Evolutionary conservation across 192 early-diverging fungal genomes (phyloP), one percentile per base, ranked within the genome.

Genomic region (Entomortierella parvispora): DNA sequence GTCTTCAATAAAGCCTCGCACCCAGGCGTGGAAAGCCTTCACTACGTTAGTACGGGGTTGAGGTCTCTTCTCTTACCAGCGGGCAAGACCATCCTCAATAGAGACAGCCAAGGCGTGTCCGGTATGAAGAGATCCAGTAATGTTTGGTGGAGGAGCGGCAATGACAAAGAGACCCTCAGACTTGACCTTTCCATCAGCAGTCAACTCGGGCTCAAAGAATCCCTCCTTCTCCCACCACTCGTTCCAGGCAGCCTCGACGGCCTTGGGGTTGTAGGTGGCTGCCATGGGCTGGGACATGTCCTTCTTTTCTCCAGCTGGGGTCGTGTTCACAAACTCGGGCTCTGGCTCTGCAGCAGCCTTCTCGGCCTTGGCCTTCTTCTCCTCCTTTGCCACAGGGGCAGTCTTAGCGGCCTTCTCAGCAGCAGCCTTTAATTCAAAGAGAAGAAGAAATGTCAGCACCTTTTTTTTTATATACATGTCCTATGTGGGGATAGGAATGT

Each of bases 81-180:
- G 92, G 26, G 91, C 84, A 77, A 99, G 84, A 46, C 90, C 75
- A 81, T 99, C 98, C 83, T 98, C 94, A 74, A 99, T 98, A 42
- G 97, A 83, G 67, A 94, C 89, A 50, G 94, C 96, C 68, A 99
- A 81, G 9, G 92, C 95, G 69, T 99, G 98, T 23, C 98, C 93
- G 66, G 97, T 90, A 70, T 99, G 97, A 52, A 99, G 90, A 57
- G 90, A 89, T 62, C 98, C 98, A 20, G 98, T 99, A 46, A 99
- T 93, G 79, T 99, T 99, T n/a, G 98, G 98, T 70, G 98, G 98
- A 14, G 96, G 98, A 15, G 93, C 90, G n/a, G 96, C 90, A 68
- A 99, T 89, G 33, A 97, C 92, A 83, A 95, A 99, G 29, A 87
- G 76, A 58, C 94, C 96, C 61, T 92, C 92, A 12, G 90, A 81